Base-by-base conservation (phyloP, 192 early-diverging fungal species). In the Coemansia sp. region DNA sequence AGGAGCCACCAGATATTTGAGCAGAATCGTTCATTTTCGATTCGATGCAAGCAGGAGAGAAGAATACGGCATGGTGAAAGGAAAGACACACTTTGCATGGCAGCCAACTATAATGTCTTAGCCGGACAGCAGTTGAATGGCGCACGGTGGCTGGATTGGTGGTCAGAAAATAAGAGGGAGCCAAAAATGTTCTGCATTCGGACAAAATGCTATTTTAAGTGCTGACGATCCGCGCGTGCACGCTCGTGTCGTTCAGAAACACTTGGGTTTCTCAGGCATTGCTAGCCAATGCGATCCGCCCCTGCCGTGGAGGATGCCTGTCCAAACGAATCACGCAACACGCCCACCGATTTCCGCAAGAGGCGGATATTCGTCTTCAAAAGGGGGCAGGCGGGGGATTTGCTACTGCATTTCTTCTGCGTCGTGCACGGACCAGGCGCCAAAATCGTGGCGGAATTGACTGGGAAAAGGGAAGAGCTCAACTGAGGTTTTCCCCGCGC, bases 401-500 rank as follows among this genome's bases (percentile, higher is more conserved):
- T 20, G n/a, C 43, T 46, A 18, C 13, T 20, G n/a, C 43, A 40
- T 8, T 51, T 26, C 48, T 51, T 7, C 31, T 34, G 55, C 30
- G n/a, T 52, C 40, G 61, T 5, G 64, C 56, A 66, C 64, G 34
- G 56, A 48, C 64, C 64, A 66, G 64, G 42, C 20, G 55, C 16
- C 62, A 51, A 40, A 21, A 7, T 37, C 21, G 25, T 9, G 43
- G 43, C 43, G 43, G n/a, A 20, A n/a, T 21, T 53, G 52, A 28
- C 52, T 30, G 52, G 16, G 52, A 31, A 31, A 33, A 57, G 18
- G 16, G 34, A 30, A 57, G 26, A 35, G 35, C 37, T 2, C 39
- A n/a, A 12, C 46, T 7, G 39, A 28, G 35, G 52, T 18, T 70
- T 71, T 71, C 69, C 69, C 69, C 62, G 69, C 61, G 69, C 62